Evolutionary conservation across 257 asterid species (phyloP).

Genomic region (Jacaranda copaia): DNA sequence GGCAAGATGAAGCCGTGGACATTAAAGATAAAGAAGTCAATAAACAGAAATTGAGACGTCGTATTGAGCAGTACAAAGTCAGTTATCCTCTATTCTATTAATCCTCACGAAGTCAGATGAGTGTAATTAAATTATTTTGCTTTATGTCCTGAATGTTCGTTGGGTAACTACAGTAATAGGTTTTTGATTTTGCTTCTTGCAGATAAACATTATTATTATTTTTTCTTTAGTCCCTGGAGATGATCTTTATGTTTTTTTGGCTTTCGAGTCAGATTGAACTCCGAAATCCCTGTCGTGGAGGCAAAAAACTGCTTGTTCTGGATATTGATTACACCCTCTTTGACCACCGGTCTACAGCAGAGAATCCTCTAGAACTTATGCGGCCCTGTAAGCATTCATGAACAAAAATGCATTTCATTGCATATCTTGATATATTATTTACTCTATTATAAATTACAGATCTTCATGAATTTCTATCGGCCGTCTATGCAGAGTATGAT

Average conservation of each 20-base stretch:
- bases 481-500: slow-evolving; percentile 91
- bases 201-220: not conserved
- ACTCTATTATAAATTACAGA: slow-evolving; percentile 51
- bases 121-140: slow-evolving; percentile 6
- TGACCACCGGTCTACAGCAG: slow-evolving; percentile 95
- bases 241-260: slow-evolving; percentile 27
- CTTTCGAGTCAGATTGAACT: slow-evolving; percentile 68
- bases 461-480: slow-evolving; percentile 95
- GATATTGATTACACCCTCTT: slow-evolving; percentile 94
- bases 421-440: slow-evolving; percentile 11
- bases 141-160: not conserved
- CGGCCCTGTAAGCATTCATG: slow-evolving; percentile 79
- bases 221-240: slow-evolving; percentile 3
- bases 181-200: not conserved
- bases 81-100: slow-evolving; percentile 33
- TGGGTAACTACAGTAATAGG: not conserved
- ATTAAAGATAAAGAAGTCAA: slow-evolving; percentile 90
- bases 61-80: slow-evolving; percentile 79
- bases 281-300: slow-evolving; percentile 88
- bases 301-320: slow-evolving; percentile 91
- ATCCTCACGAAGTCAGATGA: slow-evolving; percentile 17
- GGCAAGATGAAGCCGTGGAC: slow-evolving; percentile 80
- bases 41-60: slow-evolving; percentile 84
- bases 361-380: slow-evolving; percentile 91
- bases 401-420: slow-evolving; percentile 21